Percentiles rank a stretch among this genome's conserved stretches.
These are phyloP conservation scores for Aspergillus carbonarius DNA, from an alignment of 2,329 filamentous ascomycete species.

Conservation along the genomic window DNA sequence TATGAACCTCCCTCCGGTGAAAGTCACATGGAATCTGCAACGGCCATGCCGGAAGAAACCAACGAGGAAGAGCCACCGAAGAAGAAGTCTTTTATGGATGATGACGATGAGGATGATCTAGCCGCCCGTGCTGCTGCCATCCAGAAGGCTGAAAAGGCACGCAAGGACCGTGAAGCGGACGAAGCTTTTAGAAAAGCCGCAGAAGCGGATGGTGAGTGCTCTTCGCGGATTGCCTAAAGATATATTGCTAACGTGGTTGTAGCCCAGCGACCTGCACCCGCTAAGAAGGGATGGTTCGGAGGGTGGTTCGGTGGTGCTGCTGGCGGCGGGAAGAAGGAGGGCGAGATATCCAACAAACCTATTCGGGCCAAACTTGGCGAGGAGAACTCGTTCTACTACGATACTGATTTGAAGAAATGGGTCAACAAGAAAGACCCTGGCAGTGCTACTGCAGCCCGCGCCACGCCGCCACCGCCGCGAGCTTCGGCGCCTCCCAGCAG, in stretches of 20 bases:
- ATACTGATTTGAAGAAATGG: conserved; percentile 96
- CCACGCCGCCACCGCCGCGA: conserved; percentile 77
- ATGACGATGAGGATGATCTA: conserved; percentile 71
- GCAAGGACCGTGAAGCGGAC: conserved; percentile 75
- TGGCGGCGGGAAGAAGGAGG: conserved; percentile 47
- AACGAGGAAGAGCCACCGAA: conserved; percentile 61
- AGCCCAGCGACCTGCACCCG: conserved; percentile 38
- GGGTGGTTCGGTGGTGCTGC: conserved; percentile 74
- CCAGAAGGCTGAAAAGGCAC: conserved; percentile 60
- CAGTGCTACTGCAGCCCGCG: conserved; percentile 58
- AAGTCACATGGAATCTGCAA: conserved; percentile 32
- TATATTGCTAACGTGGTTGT: conserved; percentile 49
- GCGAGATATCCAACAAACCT: conserved; percentile 50
- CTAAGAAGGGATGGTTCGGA: conserved; percentile 62
- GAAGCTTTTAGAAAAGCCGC: conserved; percentile 84
- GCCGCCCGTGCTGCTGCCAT: conserved; percentile 53
- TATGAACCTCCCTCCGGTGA: conserved; percentile 43
- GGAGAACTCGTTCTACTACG: conserved; percentile 88
- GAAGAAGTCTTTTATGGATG: conserved; percentile 78
- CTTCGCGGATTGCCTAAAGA: not conserved
- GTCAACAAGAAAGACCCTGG: conserved; percentile 86
- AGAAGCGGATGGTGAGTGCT: conserved; percentile 59
- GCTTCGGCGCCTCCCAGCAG: conserved; percentile 51
- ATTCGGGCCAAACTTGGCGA: conserved; percentile 93
- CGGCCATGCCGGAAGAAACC: conserved; percentile 52